These are phyloP conservation scores for Psilocybe tampanensis DNA, from an alignment of 768 basidiomycete genomes.

Conservation along the genomic window DNA sequence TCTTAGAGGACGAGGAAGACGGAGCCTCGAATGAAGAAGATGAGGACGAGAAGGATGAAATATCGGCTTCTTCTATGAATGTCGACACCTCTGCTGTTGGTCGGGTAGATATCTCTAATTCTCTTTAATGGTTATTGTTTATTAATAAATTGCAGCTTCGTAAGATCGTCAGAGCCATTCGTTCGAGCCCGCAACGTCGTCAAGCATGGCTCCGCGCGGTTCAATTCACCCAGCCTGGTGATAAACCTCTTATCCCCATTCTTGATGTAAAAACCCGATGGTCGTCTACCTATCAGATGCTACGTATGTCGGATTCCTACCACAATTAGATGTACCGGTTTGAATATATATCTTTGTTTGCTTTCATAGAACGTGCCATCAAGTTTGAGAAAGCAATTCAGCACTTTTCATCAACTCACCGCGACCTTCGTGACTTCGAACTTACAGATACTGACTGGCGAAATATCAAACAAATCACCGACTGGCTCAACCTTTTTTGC, in stretches of 20 bases:
- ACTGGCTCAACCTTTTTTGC: constrained; percentile 30
- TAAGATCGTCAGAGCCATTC: constrained; percentile 21
- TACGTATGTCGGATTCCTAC: no score
- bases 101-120: background rate
- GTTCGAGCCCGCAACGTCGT: constrained; percentile 23
- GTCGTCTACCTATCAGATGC: constrained; percentile 12
- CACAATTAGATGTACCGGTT: no score
- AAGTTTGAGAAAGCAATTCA: constrained; percentile 18
- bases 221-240: background rate
- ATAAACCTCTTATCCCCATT: constrained; percentile 24
- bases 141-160: constrained; percentile 20
- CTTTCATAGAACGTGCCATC: constrained; percentile 25
- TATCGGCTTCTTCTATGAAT: no score
- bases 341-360: background rate
- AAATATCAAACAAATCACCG: constrained; percentile 19
- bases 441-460: constrained; percentile 30
- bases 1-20: background rate
- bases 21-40: no score
- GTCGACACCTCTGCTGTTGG: background rate
- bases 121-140: background rate
- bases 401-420: constrained; percentile 12
- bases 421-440: constrained; percentile 18
- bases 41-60: no score
- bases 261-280: constrained; percentile 34
- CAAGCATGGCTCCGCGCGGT: constrained; percentile 14